phyloP scores from a whole-genome alignment of 1,139 yeast species.

The Scheffersomyces insectosa region DNA sequence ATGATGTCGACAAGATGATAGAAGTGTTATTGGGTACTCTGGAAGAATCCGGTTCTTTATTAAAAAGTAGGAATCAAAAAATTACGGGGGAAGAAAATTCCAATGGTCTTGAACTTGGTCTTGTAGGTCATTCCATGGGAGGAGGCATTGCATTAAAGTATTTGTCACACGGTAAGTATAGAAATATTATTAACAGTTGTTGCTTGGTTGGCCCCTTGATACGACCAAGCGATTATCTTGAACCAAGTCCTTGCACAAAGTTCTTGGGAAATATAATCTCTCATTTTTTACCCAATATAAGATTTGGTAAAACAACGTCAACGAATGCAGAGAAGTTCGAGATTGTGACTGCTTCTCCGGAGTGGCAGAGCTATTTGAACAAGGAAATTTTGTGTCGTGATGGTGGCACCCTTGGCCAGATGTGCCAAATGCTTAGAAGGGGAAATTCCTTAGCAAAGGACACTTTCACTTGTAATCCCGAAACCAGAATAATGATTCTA shows the following conservation, averaged over 20 bases:
- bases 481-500: conserved; percentile 12
- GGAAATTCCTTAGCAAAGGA: conserved; percentile 13
- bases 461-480: conserved; percentile 8
- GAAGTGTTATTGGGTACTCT: no score
- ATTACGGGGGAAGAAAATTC: no score
- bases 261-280: conserved; percentile 5
- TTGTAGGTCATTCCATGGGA: conserved; percentile 25
- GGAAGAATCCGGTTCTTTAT: no score
- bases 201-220: conserved; percentile 22
- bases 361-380: conserved; percentile 19
- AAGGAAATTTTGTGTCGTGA: conserved; percentile 18
- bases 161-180: conserved; percentile 18
- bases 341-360: conserved; percentile 16
- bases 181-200: conserved; percentile 10
- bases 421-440: conserved; percentile 18
- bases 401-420: conserved; percentile 18
- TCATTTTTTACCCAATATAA: neutral
- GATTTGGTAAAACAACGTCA: neutral
- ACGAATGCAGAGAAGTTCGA: neutral
- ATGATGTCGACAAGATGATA: conserved; percentile 21
- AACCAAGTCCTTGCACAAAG: conserved; percentile 10
- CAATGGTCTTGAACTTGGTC: neutral
- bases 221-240: conserved; percentile 11
- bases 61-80: no score
- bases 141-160: conserved; percentile 22